phyloP scores from a whole-genome alignment of 2,329 filamentous ascomycete species.

The Aspergillus ustus region DNA sequence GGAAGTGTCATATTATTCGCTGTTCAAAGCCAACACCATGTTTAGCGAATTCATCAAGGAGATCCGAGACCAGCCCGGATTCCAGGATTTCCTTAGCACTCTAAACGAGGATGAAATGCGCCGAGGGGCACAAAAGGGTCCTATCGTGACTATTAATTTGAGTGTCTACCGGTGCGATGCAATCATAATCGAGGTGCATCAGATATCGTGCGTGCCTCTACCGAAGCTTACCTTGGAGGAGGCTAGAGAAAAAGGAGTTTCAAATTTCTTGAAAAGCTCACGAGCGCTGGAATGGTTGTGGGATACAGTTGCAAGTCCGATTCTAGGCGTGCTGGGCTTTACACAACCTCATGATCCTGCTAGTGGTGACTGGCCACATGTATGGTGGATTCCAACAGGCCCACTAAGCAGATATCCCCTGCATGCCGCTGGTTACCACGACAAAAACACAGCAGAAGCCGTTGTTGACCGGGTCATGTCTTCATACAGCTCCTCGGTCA shows the following conservation, averaged over 20 bases:
- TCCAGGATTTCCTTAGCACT: background rate
- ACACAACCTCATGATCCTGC: background rate
- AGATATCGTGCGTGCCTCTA: background rate
- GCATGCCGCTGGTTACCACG: slow-evolving; percentile 1
- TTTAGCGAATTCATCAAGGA: background rate
- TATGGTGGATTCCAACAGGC: background rate
- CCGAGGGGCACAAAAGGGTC: background rate
- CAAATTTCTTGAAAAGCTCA: background rate
- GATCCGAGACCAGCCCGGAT: background rate
- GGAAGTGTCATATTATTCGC: background rate
- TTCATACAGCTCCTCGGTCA: background rate
- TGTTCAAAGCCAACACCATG: background rate
- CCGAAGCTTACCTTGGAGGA: background rate
- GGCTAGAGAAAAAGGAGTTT: background rate
- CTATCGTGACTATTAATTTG: background rate
- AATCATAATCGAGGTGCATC: background rate
- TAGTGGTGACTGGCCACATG: background rate
- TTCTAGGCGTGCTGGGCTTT: background rate
- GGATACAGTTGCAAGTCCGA: background rate
- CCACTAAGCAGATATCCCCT: background rate
- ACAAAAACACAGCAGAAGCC: rapidly evolving
- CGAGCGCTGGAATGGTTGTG: background rate
- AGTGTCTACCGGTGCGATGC: background rate
- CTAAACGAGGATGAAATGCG: background rate
- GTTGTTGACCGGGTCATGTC: background rate